Evolutionary conservation across 306 rosid genomes (phyloP).

Genomic region (Cucurbita pepo): DNA sequence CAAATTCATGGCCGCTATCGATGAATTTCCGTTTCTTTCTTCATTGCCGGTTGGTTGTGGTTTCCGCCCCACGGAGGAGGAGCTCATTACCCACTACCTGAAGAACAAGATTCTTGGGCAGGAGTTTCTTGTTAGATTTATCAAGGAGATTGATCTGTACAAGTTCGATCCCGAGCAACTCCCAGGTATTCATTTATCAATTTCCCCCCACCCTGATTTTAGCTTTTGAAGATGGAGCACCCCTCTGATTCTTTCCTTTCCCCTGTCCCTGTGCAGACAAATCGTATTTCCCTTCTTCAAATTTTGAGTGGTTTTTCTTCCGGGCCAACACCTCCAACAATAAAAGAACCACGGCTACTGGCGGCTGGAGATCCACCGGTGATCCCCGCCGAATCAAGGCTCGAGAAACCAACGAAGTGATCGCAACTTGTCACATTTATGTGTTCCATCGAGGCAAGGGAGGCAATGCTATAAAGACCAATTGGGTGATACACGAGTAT

Average conservation of each 20-base stretch:
- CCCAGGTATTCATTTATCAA: slow-evolving; percentile 19
- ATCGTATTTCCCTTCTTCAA: slow-evolving; percentile 27
- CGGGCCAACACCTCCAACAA: slow-evolving; percentile 8
- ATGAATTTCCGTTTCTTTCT: neutral
- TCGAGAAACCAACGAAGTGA: slow-evolving; percentile 8
- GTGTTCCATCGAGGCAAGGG: slow-evolving; percentile 27
- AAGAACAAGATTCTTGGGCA: slow-evolving; percentile 21
- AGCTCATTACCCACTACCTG: slow-evolving; percentile 36
- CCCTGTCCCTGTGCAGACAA: neutral
- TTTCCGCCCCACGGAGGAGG: slow-evolving; percentile 59
- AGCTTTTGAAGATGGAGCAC: neutral
- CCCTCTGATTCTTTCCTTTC: neutral
- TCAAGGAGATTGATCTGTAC: slow-evolving; percentile 37
- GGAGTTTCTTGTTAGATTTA: neutral
- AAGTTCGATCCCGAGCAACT: slow-evolving; percentile 37
- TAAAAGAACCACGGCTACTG: slow-evolving; percentile 28
- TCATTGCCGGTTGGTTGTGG: slow-evolving; percentile 17
- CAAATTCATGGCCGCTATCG: neutral
- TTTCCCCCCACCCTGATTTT: neutral
- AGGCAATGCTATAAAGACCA: slow-evolving; percentile 11
- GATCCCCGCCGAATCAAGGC: slow-evolving; percentile 15
- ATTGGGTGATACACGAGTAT: slow-evolving; percentile 67
- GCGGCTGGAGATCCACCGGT: slow-evolving; percentile 65
- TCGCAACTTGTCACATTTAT: slow-evolving; percentile 53
- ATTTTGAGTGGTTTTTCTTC: slow-evolving; percentile 57